Conservation (phyloP, 129 eudicot species). For the Smallanthus sonchifolius region DNA sequence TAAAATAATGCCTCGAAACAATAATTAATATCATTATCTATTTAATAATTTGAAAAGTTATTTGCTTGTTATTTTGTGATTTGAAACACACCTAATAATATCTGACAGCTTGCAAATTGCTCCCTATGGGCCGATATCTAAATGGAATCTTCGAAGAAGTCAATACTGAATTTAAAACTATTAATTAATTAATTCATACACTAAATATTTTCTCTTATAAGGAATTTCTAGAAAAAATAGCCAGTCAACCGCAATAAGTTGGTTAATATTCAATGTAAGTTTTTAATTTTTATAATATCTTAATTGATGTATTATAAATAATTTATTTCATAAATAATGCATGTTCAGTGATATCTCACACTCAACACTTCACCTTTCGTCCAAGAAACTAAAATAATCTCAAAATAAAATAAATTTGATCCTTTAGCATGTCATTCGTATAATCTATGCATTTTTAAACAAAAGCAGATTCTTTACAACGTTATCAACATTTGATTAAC, state of each 20-base stretch:
- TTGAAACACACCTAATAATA: background rate
- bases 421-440: no score
- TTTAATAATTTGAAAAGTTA: background rate
- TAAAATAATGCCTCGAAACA: background rate
- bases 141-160: no score
- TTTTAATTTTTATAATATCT: background rate
- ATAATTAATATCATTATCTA: background rate
- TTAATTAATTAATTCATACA: no score
- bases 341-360: slow-evolving; percentile 14
- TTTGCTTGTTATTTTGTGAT: background rate
- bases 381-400: slow-evolving; percentile 19
- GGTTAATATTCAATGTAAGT: background rate
- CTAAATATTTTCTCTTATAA: background rate
- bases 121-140: no score
- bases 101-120: background rate
- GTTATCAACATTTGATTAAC: background rate
- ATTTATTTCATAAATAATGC: no score
- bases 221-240: background rate
- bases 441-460: no score
- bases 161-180: no score
- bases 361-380: slow-evolving; percentile 21
- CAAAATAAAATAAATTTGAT: background rate
- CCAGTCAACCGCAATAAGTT: background rate
- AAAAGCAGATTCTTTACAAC: no score
- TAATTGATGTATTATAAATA: no score